Base-by-base conservation (phyloP, 1,284 basidiomycete genomes). In the Schizophyllum commune region DNA sequence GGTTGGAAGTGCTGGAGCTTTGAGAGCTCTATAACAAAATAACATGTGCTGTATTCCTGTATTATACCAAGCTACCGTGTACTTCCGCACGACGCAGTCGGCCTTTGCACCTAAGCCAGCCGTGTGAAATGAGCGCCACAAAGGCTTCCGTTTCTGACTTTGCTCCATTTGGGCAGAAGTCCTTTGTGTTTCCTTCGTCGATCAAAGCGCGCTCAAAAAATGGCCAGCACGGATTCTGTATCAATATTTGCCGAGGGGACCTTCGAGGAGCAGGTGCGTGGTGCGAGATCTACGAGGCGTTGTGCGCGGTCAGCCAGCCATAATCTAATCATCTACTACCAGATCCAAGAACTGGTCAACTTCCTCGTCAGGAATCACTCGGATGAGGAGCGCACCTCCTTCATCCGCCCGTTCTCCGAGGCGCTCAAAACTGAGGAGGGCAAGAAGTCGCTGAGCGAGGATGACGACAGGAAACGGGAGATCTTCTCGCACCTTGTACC, bases 221-320 rank as follows among this genome's bases (percentile, higher is more conserved):
- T 47, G 39, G 39, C 39, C 17, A 17, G 39, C 39, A 11, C 86
- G 68, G 92, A 94, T 78, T 89, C 89, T 58, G 81, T 95, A 61
- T 87, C 92, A 61, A 86, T 95, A 68, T 93, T 92, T 69, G 85
- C 90, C 22, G 93, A 95, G 74, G 90, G 93, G 62, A 91, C 93
- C 0, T 94, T 92, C 70, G 84, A 88, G 71, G 91, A 94, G 73
- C 91, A 93, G 84, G 92, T 92, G 70, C 65, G 68, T 39, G 32
- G 11, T 32, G 54, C 21, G 13, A 34, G 68, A 59, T 56, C 33
- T 52, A 57, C 32, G 52, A 56, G 57, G 8, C 47, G 27, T 27
- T 27, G 27, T 27, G 27, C 27, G 27, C 27, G 27, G 5, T 22
- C 11, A 21, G 20, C 34, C 8, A 55, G 11, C 54, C 58, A 53